Conservation (phyloP, 148 eudicot genomes). For the Amaranthus hypochondriacus region DNA sequence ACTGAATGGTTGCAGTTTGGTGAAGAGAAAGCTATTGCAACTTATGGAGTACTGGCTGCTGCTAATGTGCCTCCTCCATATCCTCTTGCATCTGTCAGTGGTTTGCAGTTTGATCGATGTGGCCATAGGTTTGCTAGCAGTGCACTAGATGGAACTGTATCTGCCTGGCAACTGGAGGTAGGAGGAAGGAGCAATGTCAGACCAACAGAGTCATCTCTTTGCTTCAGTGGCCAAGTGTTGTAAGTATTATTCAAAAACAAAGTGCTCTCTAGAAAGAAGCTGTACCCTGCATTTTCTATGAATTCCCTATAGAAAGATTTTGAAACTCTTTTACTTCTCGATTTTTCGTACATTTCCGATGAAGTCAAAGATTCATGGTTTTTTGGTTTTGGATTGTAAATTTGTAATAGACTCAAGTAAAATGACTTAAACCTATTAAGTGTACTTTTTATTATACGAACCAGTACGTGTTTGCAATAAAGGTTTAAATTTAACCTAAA, state of each 20-base stretch:
- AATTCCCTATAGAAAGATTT: neutral
- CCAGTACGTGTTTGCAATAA: too few species aligned
- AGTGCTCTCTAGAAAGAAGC: neutral
- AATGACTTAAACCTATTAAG: too few species aligned
- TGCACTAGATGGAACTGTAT: conserved; percentile 95
- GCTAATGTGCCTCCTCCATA: conserved; percentile 96
- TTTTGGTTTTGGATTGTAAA: too few species aligned
- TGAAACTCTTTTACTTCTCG: neutral
- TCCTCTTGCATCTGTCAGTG: conserved; percentile 83
- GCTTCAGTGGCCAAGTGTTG: conserved; percentile 91
- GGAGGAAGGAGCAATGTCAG: conserved; percentile 91
- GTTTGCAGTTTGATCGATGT: conserved; percentile 74
- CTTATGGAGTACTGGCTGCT: conserved; percentile 94
- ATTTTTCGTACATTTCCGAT: too few species aligned
- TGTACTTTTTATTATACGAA: too few species aligned
- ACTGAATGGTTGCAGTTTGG: conserved; percentile 60
- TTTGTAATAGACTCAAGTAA: too few species aligned
- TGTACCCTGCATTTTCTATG: neutral
- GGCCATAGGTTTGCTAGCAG: conserved; percentile 91
- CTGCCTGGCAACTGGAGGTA: conserved; percentile 98
- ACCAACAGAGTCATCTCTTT: conserved; percentile 84
- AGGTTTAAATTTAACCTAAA: too few species aligned
- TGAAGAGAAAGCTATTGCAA: conserved; percentile 82
- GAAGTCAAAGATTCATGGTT: too few species aligned
- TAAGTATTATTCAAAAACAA: conserved; percentile 33